A percentile compares a stretch with the other conserved stretches of the same genome.
Evolutionary conservation across 257 asterid species (phyloP).

Genomic region (Solanum medicagineum): DNA sequence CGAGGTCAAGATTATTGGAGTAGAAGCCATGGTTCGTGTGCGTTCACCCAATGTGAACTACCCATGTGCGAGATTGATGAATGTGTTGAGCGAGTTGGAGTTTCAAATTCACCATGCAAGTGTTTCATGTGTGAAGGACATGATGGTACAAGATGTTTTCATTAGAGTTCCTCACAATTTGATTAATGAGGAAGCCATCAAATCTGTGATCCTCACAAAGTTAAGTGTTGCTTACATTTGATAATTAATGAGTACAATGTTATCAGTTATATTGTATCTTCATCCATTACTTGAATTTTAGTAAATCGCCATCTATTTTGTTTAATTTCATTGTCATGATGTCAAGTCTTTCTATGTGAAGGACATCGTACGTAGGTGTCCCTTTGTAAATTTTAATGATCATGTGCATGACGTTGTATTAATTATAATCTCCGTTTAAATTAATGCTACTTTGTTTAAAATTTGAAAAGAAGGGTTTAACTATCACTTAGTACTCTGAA

Average conservation of each 20-base stretch:
- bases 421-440: not conserved
- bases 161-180: constrained; percentile 16
- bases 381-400: not conserved
- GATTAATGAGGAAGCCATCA: constrained; percentile 18
- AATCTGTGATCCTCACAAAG: constrained; percentile 11
- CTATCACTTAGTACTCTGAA: not conserved
- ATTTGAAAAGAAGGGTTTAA: too few species aligned
- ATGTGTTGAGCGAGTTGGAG: constrained; percentile 16
- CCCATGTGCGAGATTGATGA: constrained; percentile 19
- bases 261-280: not conserved
- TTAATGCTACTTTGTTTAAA: not conserved
- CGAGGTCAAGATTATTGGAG: constrained; percentile 21
- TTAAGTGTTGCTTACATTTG: not conserved
- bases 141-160: constrained; percentile 31
- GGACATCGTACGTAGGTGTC: not conserved
- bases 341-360: not conserved
- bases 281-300: too few species aligned
- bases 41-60: constrained; percentile 10
- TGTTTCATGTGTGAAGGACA: constrained; percentile 6
- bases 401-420: not conserved
- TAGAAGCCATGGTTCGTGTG: constrained; percentile 20
- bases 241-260: not conserved
- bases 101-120: constrained; percentile 14
- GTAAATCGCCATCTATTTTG: not conserved
- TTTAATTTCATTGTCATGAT: not conserved